Conservation (phyloP, 2,329 filamentous ascomycete species). For the Xylariaceae sp. region DNA sequence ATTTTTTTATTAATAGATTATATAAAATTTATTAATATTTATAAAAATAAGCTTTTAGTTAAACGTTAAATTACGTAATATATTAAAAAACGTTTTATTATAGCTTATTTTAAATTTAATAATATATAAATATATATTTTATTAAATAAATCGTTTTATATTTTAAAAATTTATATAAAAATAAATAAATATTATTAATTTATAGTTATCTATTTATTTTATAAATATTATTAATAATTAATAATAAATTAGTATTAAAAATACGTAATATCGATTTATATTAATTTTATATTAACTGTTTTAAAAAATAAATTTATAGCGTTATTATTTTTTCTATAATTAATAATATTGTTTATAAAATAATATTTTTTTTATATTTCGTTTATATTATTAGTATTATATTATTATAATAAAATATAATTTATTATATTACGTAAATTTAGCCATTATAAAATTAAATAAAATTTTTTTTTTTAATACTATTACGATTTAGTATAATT, state of each 20-base stretch:
- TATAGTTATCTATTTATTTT: neutral
- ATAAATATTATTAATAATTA: neutral
- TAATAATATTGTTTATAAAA: neutral
- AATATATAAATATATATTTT: neutral
- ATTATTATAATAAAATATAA: neutral
- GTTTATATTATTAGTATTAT: neutral
- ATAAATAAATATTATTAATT: neutral
- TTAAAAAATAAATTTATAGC: neutral
- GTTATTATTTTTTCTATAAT: neutral
- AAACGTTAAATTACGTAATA: too few relatives aligned
- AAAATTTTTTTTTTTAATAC: neutral
- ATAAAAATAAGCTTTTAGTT: too few relatives aligned
- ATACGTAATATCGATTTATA: neutral
- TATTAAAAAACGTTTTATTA: too few relatives aligned
- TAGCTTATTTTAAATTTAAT: neutral
- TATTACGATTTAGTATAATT: neutral
- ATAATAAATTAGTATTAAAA: neutral
- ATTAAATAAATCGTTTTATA: neutral
- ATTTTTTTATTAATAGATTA: neutral
- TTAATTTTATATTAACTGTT: neutral
- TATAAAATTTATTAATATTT: neutral
- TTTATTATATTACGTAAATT: neutral
- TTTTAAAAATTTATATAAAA: neutral
- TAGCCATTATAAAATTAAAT: neutral
- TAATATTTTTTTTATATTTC: neutral